A percentile compares a stretch with the other conserved stretches of the same genome.
phyloP scores from a whole-genome alignment of 345 rosid species.

The Salix exigua region DNA sequence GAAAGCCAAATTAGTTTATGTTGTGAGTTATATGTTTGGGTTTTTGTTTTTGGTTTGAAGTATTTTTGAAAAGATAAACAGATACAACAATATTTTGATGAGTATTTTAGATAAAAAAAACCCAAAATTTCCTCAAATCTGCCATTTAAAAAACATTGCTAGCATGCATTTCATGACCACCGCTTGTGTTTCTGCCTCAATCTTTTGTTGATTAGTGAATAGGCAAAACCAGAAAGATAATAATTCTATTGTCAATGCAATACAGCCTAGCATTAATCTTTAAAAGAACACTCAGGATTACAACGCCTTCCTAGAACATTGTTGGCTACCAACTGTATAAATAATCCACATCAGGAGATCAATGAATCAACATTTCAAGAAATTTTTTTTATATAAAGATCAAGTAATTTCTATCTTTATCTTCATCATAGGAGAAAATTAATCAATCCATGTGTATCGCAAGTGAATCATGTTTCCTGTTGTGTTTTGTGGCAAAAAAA shows the following conservation, averaged over 20 bases:
- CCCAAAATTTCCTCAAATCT: no score
- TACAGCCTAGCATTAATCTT: not conserved
- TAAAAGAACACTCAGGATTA: not conserved
- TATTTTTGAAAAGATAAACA: no score
- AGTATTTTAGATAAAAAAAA: no score
- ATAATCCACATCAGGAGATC: constrained; percentile 31
- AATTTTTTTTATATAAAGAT: not conserved
- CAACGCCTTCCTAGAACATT: constrained; percentile 7
- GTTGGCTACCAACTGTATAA: constrained; percentile 22
- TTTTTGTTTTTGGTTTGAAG: no score
- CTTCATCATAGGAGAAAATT: constrained; percentile 8
- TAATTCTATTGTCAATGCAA: not conserved
- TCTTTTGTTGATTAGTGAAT: not conserved
- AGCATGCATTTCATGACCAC: not conserved
- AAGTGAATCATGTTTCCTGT: constrained; percentile 1
- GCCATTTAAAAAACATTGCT: not conserved
- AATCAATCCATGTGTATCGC: constrained; percentile 11
- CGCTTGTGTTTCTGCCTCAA: not conserved
- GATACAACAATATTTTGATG: no score
- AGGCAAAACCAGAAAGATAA: not conserved
- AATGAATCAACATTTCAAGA: constrained; percentile 4
- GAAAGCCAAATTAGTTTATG: no score
- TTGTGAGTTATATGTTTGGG: no score
- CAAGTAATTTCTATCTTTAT: not conserved
- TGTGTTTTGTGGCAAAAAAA: not conserved